These are phyloP conservation scores for Leccinum broughii DNA, from an alignment of 768 basidiomycete species.

Conservation along the genomic window DNA sequence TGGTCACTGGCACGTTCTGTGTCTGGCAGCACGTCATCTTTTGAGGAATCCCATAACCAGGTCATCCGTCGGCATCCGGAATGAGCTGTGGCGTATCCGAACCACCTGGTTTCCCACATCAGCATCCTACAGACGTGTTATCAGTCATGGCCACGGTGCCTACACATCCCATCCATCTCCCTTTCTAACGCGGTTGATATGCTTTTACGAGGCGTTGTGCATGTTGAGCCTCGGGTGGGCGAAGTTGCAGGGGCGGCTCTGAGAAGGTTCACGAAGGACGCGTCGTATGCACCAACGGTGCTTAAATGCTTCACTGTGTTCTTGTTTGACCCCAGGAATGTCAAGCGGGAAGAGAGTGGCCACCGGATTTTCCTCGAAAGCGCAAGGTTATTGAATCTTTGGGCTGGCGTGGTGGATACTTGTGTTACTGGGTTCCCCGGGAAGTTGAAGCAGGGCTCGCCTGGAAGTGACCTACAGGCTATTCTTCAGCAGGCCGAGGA, in stretches of 20 bases:
- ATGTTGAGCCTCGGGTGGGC: constrained; percentile 75
- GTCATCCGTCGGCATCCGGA: constrained; percentile 33
- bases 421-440: constrained; percentile 22
- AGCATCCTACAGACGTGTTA: constrained; percentile 74
- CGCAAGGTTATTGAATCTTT: constrained; percentile 60
- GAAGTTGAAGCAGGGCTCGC: constrained; percentile 38
- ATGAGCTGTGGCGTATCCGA: constrained; percentile 65
- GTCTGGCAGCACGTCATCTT: constrained; percentile 41
- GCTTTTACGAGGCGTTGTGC: constrained; percentile 78
- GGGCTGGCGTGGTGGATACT: too few relatives aligned
- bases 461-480: constrained; percentile 39
- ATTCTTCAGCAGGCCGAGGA: constrained; percentile 53
- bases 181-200: constrained; percentile 70
- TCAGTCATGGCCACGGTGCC: constrained; percentile 81
- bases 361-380: constrained; percentile 67
- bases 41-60: constrained; percentile 54
- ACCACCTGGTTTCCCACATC: constrained; percentile 58
- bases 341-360: constrained; percentile 64
- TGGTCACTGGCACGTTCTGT: constrained; percentile 59
- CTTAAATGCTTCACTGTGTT: constrained; percentile 67
- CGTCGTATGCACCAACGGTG: constrained; percentile 53
- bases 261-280: constrained; percentile 69
- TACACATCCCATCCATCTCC: constrained; percentile 53
- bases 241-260: constrained; percentile 69
- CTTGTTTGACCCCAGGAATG: constrained; percentile 67